Evolutionary conservation across 805 yeast species (phyloP).

Genomic region (Monosporozyma aerobia): DNA sequence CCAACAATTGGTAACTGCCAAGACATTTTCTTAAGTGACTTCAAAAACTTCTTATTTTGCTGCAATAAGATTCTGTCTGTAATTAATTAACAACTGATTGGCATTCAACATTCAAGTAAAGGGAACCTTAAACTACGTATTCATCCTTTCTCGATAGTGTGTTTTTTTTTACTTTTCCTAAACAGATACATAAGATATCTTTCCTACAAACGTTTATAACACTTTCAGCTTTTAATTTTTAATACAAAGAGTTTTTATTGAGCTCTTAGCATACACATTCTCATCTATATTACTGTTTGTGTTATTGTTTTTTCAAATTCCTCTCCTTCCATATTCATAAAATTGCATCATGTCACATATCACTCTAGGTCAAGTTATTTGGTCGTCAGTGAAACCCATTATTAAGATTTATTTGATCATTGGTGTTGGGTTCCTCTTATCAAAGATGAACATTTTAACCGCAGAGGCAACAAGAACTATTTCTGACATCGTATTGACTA

Average conservation of each 20-base stretch:
- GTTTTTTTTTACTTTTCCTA: too few relatives aligned
- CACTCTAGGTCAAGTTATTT: constrained; percentile 27
- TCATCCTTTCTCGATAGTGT: too few relatives aligned
- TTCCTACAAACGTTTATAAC: too few relatives aligned
- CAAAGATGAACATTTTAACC: constrained; percentile 48
- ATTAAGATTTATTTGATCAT: constrained; percentile 66
- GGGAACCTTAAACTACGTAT: too few relatives aligned
- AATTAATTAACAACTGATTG: too few relatives aligned
- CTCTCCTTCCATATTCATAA: neutral
- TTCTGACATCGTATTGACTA: constrained; percentile 52
- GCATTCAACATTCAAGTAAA: too few relatives aligned
- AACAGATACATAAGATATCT: too few relatives aligned
- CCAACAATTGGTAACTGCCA: neutral
- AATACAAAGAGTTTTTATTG: too few relatives aligned
- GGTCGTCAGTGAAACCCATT: constrained; percentile 63
- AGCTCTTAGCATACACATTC: too few relatives aligned
- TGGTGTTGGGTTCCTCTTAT: constrained; percentile 53
- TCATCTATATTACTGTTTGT: neutral
- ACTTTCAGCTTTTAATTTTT: too few relatives aligned
- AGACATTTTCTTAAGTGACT: neutral
- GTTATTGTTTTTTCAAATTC: neutral
- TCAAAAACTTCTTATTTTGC: neutral
- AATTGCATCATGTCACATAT: constrained; percentile 12
- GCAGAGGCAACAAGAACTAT: constrained; percentile 56
- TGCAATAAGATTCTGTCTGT: neutral